Conservation (phyloP, 164 flowering plant species). For the Annona squamosa region DNA sequence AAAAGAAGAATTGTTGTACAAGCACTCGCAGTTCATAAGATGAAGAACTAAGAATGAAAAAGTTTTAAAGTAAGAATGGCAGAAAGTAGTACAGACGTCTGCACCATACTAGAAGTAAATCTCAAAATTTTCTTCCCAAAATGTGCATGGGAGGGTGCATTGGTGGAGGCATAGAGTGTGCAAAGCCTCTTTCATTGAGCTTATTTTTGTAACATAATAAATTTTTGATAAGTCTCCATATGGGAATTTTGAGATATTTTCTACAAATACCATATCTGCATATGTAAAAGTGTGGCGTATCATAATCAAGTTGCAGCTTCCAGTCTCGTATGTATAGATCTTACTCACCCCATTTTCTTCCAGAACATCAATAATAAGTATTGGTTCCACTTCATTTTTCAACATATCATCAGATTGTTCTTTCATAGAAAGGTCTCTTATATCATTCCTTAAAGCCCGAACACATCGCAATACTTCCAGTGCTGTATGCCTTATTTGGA, state of each 20-base stretch:
- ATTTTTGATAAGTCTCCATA: background rate
- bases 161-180: too few species aligned
- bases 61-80: too few species aligned
- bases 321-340: background rate
- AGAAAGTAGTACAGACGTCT: too few species aligned
- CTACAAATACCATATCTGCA: background rate
- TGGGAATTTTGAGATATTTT: background rate
- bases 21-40: too few species aligned
- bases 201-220: background rate
- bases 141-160: too few species aligned
- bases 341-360: constrained; percentile 92
- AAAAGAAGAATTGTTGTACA: too few species aligned
- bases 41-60: too few species aligned
- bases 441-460: constrained; percentile 85
- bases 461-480: constrained; percentile 92
- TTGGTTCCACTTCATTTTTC: constrained; percentile 71
- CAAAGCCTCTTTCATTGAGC: background rate
- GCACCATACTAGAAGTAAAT: too few species aligned
- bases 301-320: background rate
- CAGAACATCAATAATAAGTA: constrained; percentile 84
- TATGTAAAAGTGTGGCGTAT: background rate
- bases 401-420: constrained; percentile 41
- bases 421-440: constrained; percentile 41
- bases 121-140: too few species aligned
- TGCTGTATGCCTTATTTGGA: constrained; percentile 95